A percentile compares a stretch with the other conserved stretches of the same genome.
phyloP scores from a whole-genome alignment of 192 early-diverging fungal species.

The Haplosporangium gracile region DNA sequence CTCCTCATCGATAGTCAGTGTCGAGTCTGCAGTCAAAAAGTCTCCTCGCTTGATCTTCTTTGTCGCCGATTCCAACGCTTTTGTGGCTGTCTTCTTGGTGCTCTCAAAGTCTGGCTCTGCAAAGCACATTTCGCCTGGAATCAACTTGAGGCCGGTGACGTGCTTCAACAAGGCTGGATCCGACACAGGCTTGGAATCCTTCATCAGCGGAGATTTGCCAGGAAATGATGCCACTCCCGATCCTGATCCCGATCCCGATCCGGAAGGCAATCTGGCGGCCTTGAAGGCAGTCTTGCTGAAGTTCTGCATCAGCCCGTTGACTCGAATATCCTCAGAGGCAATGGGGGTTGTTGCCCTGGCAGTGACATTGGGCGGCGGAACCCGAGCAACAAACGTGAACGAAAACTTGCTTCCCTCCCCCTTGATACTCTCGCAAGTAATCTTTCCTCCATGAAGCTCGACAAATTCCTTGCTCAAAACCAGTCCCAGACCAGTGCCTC shows the following conservation, averaged over 20 bases:
- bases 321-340: conserved; percentile 38
- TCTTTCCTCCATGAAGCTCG: conserved; percentile 82
- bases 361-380: conserved; percentile 49
- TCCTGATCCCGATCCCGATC: neutral
- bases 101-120: conserved; percentile 28
- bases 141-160: conserved; percentile 44
- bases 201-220: neutral
- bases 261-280: neutral
- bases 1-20: conserved; percentile 11
- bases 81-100: conserved; percentile 16
- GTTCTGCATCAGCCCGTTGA: conserved; percentile 26
- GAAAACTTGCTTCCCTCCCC: conserved; percentile 81
- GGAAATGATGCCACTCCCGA: neutral
- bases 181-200: conserved; percentile 10
- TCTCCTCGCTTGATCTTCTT: conserved; percentile 29
- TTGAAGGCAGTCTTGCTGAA: neutral
- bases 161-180: conserved; percentile 18
- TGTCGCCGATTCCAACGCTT: conserved; percentile 20
- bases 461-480: conserved; percentile 84
- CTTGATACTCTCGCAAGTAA: conserved; percentile 77
- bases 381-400: conserved; percentile 73
- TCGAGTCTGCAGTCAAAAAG: conserved; percentile 16
- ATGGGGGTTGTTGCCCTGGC: conserved; percentile 63
- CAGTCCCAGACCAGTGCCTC: conserved; percentile 88
- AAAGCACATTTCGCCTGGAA: conserved; percentile 46